A percentile compares a stretch with the other conserved stretches of the same genome.
Conservation (phyloP, 1,139 yeast genomes). For the Spathaspora sp. region DNA sequence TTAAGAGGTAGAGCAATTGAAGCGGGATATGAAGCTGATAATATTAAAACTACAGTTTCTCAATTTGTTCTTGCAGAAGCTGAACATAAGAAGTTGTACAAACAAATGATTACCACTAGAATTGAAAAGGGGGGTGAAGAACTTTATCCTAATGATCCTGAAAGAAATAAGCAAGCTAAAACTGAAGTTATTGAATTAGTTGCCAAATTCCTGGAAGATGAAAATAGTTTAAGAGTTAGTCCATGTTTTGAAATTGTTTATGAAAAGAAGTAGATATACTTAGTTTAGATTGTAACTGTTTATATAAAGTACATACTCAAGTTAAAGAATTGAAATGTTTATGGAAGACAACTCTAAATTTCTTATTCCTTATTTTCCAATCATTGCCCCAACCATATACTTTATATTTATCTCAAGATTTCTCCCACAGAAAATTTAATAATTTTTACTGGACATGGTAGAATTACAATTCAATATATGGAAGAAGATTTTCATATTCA, state of each 20-base stretch:
- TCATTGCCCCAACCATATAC: too few relatives aligned
- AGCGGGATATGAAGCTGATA: slow-evolving; percentile 18
- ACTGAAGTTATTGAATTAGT: slow-evolving; percentile 12
- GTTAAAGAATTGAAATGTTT: too few relatives aligned
- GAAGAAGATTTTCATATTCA: too few relatives aligned
- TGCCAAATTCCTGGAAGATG: slow-evolving; percentile 17
- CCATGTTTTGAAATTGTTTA: slow-evolving; percentile 20
- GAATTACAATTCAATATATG: too few relatives aligned
- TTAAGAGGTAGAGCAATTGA: slow-evolving; percentile 17
- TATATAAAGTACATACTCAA: too few relatives aligned
- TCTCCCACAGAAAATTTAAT: too few relatives aligned
- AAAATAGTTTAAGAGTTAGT: slow-evolving; percentile 12
- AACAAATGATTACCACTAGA: slow-evolving; percentile 13
- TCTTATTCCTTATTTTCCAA: too few relatives aligned
- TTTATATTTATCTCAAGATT: too few relatives aligned
- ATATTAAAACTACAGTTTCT: slow-evolving; percentile 15
- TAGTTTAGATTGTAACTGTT: background rate
- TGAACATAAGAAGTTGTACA: slow-evolving; percentile 10
- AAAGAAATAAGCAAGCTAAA: slow-evolving; percentile 9
- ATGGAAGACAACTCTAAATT: too few relatives aligned
- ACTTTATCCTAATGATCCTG: slow-evolving; percentile 12
- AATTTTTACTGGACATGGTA: too few relatives aligned
- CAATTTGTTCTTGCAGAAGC: slow-evolving; percentile 17
- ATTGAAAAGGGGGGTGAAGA: slow-evolving; percentile 14
- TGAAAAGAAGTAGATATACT: slow-evolving; percentile 6